phyloP scores from a whole-genome alignment of 169 alveolate species.

The Cyclospora cayetanensis region DNA sequence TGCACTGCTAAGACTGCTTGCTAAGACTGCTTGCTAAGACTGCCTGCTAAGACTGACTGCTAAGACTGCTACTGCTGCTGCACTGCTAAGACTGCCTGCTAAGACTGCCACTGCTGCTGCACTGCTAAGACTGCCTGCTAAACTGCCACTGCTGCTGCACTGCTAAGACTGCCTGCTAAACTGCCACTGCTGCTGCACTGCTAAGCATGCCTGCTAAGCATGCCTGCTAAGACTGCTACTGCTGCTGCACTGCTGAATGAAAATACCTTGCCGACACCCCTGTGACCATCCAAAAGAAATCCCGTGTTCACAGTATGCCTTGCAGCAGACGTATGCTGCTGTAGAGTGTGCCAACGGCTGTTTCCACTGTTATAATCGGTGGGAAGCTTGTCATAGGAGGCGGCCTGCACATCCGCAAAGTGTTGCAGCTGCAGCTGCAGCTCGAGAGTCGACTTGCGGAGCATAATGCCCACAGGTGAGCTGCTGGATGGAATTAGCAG shows the following conservation, averaged over 20 bases:
- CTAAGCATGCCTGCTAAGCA: no score
- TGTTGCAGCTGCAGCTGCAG: slow-evolving; percentile 41
- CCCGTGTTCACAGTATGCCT: slow-evolving; percentile 29
- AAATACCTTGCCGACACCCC: slow-evolving; percentile 73
- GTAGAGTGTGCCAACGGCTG: background rate
- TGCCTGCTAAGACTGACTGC: no score
- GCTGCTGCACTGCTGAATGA: slow-evolving; percentile 55
- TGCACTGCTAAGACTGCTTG: no score
- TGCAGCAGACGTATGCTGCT: background rate
- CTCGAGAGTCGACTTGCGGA: slow-evolving; percentile 63
- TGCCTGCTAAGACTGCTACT: background rate
- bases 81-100: no score
- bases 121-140: background rate
- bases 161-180: no score
- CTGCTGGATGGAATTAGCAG: slow-evolving; percentile 28
- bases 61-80: no score
- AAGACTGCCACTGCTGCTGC: background rate
- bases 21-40: no score
- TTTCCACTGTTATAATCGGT: background rate
- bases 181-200: slow-evolving; percentile 18
- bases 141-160: background rate
- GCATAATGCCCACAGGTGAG: slow-evolving; percentile 63
- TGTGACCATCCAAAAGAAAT: slow-evolving; percentile 72
- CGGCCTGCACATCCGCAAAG: background rate
- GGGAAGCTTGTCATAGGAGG: background rate